Evolutionary conservation across 2,329 filamentous ascomycete species (phyloP), one percentile per base, ranked within the genome.

Genomic region (Sporothrix humicola): DNA sequence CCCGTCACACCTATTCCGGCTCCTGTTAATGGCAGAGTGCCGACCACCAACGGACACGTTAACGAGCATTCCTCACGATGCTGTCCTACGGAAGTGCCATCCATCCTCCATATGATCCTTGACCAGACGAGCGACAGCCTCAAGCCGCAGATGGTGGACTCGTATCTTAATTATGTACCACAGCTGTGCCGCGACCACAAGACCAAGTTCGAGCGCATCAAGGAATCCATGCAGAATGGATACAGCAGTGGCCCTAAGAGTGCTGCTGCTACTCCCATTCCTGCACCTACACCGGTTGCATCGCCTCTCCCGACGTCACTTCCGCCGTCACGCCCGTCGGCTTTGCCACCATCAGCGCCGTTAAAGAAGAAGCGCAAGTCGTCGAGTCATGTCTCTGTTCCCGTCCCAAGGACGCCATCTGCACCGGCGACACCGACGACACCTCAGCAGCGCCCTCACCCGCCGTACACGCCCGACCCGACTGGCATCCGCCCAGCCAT

Each of bases 41-140:
- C 69, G 15, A 31, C 56, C 6, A 56, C 20, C 9, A 42, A 17
- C 17, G 13, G 31, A 37, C 31, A 44, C 37, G 3, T n/a, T 48
- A 26, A 65, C 9, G 59, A 37, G 6, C 59, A 65, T 20, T 9
- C 44, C 2, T 10, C 66, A 5, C 73, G 75, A 2, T 75, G 75
- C 72, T 77, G 76, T 48, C 73, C 75, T 0, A 70, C 69, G 10
- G 75, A 77, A 6, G 76, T 77, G 48, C 76, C 76, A 3, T 65
- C 52, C 1, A 73, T 74, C 1, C 63, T 77, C 8, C 74, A 74
- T n/a, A 75, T 75, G 72, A 73, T 75, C 13, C 71, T 76, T 1
- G 75, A 77, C 46, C 48, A 54, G 10, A 75, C 71, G 0, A 66
- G 68, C 17, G 59, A 56, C 37, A 66, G 58, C n/a, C 74, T 76